Evolutionary conservation across 2,329 filamentous ascomycete species (phyloP).

Genomic region (Myriosclerotinia duriaeana): DNA sequence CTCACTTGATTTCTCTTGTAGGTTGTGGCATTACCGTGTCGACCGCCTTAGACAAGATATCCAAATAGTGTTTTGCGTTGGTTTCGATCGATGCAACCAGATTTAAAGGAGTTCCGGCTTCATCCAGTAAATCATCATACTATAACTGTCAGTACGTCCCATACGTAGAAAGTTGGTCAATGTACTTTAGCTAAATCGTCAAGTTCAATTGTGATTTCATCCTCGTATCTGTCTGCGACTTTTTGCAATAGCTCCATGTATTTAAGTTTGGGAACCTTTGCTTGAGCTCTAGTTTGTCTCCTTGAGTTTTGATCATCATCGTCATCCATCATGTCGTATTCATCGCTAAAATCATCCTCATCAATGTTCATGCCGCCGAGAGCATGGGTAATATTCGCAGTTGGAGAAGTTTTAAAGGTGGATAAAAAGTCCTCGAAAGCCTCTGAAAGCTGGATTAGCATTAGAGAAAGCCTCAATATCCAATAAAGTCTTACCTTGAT

Average conservation of each 20-base stretch:
- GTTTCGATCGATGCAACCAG: conserved; percentile 81
- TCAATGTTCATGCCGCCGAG: conserved; percentile 83
- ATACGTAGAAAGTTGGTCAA: conserved; percentile 43
- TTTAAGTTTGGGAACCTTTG: conserved; percentile 68
- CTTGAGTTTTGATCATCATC: conserved; percentile 57
- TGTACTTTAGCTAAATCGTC: conserved; percentile 76
- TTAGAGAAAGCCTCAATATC: not conserved
- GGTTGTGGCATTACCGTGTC: conserved; percentile 83
- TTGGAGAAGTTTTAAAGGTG: conserved; percentile 79
- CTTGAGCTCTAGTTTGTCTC: conserved; percentile 49
- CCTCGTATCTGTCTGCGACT: conserved; percentile 73
- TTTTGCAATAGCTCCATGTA: conserved; percentile 87
- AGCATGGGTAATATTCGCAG: conserved; percentile 73
- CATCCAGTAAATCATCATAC: conserved; percentile 73
- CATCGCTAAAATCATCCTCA: conserved; percentile 82
- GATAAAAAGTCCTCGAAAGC: conserved; percentile 86
- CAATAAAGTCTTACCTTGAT: conserved; percentile 67
- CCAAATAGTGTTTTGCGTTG: conserved; percentile 94
- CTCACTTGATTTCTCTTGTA: conserved; percentile 72
- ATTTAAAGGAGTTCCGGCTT: conserved; percentile 55
- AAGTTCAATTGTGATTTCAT: conserved; percentile 81
- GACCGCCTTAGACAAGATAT: conserved; percentile 83
- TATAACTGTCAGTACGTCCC: conserved; percentile 27
- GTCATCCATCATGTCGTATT: conserved; percentile 91
- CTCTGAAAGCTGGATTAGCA: conserved; percentile 47